Percentiles rank a stretch among this genome's conserved stretches.
These are phyloP conservation scores for Amaranthus tricolor DNA, from an alignment of 179 eudicot genomes.

Conservation along the genomic window DNA sequence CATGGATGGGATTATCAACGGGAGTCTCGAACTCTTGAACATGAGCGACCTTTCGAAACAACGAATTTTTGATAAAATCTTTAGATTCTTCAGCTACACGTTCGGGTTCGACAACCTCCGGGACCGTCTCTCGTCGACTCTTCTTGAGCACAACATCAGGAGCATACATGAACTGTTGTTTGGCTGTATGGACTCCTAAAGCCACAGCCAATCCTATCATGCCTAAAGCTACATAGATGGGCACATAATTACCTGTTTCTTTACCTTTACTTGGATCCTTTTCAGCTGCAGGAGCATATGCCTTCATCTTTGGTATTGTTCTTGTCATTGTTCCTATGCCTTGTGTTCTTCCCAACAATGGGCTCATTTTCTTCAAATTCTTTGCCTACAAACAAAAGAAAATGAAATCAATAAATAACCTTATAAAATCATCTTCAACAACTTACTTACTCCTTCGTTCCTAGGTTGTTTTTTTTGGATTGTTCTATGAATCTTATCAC, in stretches of 20 bases:
- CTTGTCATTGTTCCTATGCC: constrained; percentile 30
- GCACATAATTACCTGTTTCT: constrained; percentile 34
- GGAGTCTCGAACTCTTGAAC: constrained; percentile 35
- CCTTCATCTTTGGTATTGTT: constrained; percentile 16
- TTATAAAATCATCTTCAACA: too few species aligned
- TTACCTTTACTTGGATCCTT: constrained; percentile 12
- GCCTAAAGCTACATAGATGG: constrained; percentile 61
- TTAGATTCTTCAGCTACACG: constrained; percentile 38
- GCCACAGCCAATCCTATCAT: constrained; percentile 37
- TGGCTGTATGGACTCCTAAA: constrained; percentile 47
- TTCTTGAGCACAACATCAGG: constrained; percentile 57
- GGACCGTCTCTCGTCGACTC: constrained; percentile 53
- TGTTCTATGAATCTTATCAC: too few species aligned
- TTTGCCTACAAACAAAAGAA: not conserved
- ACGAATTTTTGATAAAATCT: constrained; percentile 51
- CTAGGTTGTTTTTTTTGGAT: too few species aligned
- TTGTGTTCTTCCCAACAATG: not conserved
- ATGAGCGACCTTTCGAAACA: constrained; percentile 60
- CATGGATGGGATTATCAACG: constrained; percentile 30
- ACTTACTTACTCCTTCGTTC: too few species aligned
- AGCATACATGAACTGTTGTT: constrained; percentile 46
- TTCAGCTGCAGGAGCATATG: constrained; percentile 13
- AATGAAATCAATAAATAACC: not conserved
- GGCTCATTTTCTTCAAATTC: not conserved
- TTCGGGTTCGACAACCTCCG: constrained; percentile 73